These are phyloP conservation scores for Hymenoscyphus fructigenus DNA, from an alignment of 2,329 filamentous ascomycete species.

Conservation along the genomic window DNA sequence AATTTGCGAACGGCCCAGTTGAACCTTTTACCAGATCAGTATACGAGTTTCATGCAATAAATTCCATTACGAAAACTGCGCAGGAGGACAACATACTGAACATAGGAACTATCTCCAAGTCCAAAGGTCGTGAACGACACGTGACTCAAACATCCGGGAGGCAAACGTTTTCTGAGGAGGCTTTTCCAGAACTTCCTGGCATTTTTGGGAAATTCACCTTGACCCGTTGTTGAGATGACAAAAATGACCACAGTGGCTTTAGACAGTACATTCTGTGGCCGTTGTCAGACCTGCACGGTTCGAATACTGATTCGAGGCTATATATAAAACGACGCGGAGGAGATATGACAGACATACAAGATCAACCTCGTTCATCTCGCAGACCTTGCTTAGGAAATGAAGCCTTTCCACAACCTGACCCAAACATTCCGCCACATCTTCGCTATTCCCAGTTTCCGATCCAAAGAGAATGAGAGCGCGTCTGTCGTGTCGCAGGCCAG, in stretches of 20 bases:
- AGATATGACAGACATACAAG: conserved; percentile 56
- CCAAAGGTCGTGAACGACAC: conserved; percentile 84
- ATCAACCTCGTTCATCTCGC: conserved; percentile 74
- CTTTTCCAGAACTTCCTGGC: conserved; percentile 80
- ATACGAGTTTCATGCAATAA: not conserved
- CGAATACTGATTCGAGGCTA: conserved; percentile 17
- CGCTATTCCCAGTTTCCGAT: conserved; percentile 91
- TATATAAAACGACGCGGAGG: conserved; percentile 18
- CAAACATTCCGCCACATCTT: conserved; percentile 86
- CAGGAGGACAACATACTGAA: conserved; percentile 61
- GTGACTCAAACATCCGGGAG: conserved; percentile 64
- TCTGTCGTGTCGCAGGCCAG: conserved; percentile 37
- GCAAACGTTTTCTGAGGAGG: conserved; percentile 75
- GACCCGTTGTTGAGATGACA: conserved; percentile 86
- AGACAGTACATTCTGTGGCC: conserved; percentile 49
- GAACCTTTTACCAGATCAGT: conserved; percentile 54
- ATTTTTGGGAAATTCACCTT: conserved; percentile 90
- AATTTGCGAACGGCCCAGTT: conserved; percentile 93
- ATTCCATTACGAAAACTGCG: not conserved
- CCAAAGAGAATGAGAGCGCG: conserved; percentile 79
- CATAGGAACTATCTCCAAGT: conserved; percentile 90
- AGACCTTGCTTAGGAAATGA: conserved; percentile 72
- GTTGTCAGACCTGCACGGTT: conserved; percentile 10
- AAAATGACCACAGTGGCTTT: conserved; percentile 67
- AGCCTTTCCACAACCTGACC: conserved; percentile 72